A percentile compares a stretch with the other conserved stretches of the same genome.
Evolutionary conservation across 2,329 filamentous ascomycete genomes (phyloP).

Genomic region (Fragosphaeria purpurea): DNA sequence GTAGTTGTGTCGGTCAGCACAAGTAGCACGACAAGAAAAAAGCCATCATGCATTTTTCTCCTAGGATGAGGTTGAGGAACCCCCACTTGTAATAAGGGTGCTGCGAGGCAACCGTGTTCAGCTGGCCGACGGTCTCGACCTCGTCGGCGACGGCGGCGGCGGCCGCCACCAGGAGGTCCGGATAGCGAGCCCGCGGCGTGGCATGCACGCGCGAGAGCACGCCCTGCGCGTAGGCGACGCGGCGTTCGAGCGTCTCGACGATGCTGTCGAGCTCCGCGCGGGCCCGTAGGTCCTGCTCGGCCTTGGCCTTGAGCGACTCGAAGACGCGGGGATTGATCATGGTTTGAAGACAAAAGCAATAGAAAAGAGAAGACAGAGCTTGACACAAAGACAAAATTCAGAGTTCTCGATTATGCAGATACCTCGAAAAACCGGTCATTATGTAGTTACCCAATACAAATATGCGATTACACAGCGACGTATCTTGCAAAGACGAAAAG

Average conservation of each 20-base stretch:
- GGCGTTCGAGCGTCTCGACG: conserved; percentile 70
- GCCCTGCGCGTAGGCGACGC: conserved; percentile 71
- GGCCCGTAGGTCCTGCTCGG: conserved; percentile 76
- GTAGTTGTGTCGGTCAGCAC: neutral
- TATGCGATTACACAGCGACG: too few relatives aligned
- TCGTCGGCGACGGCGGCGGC: conserved; percentile 64
- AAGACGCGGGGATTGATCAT: conserved; percentile 80
- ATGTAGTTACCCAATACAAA: too few relatives aligned
- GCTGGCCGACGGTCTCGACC: conserved; percentile 57
- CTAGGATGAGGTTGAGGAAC: too few relatives aligned
- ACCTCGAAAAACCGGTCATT: too few relatives aligned
- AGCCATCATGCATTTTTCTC: too few relatives aligned
- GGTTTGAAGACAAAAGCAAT: neutral
- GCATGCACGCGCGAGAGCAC: conserved; percentile 84
- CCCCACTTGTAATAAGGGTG: conserved; percentile 90
- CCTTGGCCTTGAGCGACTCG: conserved; percentile 69
- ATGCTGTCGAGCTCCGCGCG: conserved; percentile 77
- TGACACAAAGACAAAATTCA: too few relatives aligned
- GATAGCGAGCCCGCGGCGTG: conserved; percentile 57
- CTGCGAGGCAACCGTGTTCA: conserved; percentile 65
- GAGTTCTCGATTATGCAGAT: too few relatives aligned
- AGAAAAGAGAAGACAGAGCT: neutral
- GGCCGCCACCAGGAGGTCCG: conserved; percentile 57
- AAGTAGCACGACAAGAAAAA: conserved; percentile 6
- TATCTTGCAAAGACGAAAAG: too few relatives aligned